Percentiles rank a stretch among this genome's conserved stretches.
These are phyloP conservation scores for Macrophomina pseudophaseolina DNA, from an alignment of 2,329 filamentous ascomycete genomes.

Conservation along the genomic window DNA sequence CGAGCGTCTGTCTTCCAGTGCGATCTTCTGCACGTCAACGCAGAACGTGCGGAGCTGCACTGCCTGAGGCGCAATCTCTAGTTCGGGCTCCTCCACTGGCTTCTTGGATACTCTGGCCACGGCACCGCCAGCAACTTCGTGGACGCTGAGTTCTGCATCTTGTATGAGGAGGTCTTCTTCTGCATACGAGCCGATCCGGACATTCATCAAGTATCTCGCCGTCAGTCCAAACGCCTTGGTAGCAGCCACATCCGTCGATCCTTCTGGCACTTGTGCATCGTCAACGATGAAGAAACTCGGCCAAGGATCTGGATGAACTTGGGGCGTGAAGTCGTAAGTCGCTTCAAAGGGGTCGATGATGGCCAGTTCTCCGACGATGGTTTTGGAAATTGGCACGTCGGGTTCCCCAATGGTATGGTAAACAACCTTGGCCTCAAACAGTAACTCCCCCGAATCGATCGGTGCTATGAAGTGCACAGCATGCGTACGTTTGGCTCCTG, in stretches of 20 bases:
- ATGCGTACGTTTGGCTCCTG: conserved; percentile 40
- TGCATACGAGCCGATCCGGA: conserved; percentile 76
- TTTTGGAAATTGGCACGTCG: conserved; percentile 80
- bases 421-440: conserved; percentile 72
- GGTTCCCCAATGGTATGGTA: conserved; percentile 82
- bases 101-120: conserved; percentile 54
- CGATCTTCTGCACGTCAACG: conserved; percentile 74
- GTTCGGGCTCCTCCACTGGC: conserved; percentile 33
- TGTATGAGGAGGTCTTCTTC: conserved; percentile 65
- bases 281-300: conserved; percentile 80
- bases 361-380: conserved; percentile 69
- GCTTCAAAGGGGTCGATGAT: conserved; percentile 88
- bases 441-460: conserved; percentile 60
- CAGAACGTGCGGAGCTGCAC: conserved; percentile 75
- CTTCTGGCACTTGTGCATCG: conserved; percentile 41
- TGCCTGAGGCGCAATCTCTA: conserved; percentile 65
- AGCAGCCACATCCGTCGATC: conserved; percentile 37
- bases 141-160: conserved; percentile 67
- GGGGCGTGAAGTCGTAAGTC: conserved; percentile 84
- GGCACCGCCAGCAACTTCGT: conserved; percentile 66
- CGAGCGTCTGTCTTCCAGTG: conserved; percentile 80
- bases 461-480: conserved; percentile 49
- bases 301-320: conserved; percentile 79
- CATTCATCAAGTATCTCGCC: conserved; percentile 81
- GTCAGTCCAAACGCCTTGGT: conserved; percentile 64